Conservation (phyloP, 805 yeast species). For the Candida suzukii region DNA sequence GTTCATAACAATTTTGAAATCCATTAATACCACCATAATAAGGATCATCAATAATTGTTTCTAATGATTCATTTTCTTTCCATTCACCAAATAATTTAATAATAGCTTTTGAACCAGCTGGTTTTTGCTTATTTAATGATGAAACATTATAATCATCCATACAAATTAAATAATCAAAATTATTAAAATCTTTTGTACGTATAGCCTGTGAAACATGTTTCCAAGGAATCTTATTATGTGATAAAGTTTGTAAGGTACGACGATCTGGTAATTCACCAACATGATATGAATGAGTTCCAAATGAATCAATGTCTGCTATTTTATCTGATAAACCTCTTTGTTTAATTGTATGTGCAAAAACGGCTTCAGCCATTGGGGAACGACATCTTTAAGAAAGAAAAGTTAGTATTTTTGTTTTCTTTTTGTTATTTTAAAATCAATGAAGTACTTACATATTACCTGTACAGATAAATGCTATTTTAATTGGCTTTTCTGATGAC, state of each 20-base stretch:
- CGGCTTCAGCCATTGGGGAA: constrained; percentile 98
- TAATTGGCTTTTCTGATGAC: constrained; percentile 5
- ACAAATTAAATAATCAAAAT: constrained; percentile 62
- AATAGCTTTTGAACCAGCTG: constrained; percentile 39
- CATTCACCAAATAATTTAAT: constrained; percentile 78
- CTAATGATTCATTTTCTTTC: constrained; percentile 44
- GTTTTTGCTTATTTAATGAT: constrained; percentile 45
- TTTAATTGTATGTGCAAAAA: constrained; percentile 60
- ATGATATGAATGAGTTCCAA: constrained; percentile 85
- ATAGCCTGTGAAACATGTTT: constrained; percentile 72
- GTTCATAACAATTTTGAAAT: constrained; percentile 72
- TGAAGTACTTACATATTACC: constrained; percentile 66
- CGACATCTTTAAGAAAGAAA: constrained; percentile 56
- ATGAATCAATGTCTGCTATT: constrained; percentile 69
- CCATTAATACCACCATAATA: constrained; percentile 86
- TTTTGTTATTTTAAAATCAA: too few relatives aligned
- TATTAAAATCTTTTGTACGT: constrained; percentile 37
- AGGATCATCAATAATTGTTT: constrained; percentile 75
- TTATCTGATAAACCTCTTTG: constrained; percentile 34
- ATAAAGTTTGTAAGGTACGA: constrained; percentile 64
- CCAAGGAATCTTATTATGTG: constrained; percentile 65
- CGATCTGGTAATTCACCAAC: constrained; percentile 77
- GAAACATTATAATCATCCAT: constrained; percentile 61
- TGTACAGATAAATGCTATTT: constrained; percentile 82
- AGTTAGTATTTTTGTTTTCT: too few relatives aligned